Conservation (phyloP, 2,329 filamentous ascomycete species). For the Neodidymelliopsis sp. region DNA sequence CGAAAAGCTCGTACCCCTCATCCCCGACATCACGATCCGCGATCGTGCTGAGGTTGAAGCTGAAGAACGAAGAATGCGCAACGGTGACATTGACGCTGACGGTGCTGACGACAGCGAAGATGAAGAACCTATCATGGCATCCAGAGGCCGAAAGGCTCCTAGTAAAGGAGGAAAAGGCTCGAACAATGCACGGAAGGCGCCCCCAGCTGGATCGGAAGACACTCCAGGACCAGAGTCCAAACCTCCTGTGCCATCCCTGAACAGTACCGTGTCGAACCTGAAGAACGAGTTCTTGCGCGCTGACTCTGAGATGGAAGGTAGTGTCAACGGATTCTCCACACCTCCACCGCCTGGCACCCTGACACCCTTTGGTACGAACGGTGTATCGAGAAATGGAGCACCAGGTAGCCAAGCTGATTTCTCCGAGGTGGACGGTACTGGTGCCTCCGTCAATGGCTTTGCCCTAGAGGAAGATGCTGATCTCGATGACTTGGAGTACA, state of each 20-base stretch:
- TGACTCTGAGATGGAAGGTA: slow-evolving; percentile 85
- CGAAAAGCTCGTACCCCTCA: slow-evolving; percentile 92
- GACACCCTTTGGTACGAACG: slow-evolving; percentile 77
- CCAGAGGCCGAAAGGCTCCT: slow-evolving; percentile 86
- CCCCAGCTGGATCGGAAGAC: slow-evolving; percentile 75
- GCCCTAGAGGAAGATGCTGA: slow-evolving; percentile 77
- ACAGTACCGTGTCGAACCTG: slow-evolving; percentile 57
- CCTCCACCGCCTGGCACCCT: slow-evolving; percentile 80
- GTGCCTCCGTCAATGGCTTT: slow-evolving; percentile 72
- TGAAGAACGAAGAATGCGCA: slow-evolving; percentile 76
- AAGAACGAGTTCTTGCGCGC: slow-evolving; percentile 63
- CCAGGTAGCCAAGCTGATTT: slow-evolving; percentile 77
- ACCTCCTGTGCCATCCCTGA: slow-evolving; percentile 67
- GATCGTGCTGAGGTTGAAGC: slow-evolving; percentile 91
- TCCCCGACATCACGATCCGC: slow-evolving; percentile 89
- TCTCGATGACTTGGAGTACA: slow-evolving; percentile 89
- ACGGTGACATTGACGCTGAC: slow-evolving; percentile 80
- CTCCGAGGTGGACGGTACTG: slow-evolving; percentile 82
- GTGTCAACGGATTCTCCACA: slow-evolving; percentile 83
- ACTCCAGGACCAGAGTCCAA: slow-evolving; percentile 81
- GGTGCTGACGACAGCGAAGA: slow-evolving; percentile 92
- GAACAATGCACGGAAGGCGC: slow-evolving; percentile 72
- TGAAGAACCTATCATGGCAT: slow-evolving; percentile 94
- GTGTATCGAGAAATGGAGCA: slow-evolving; percentile 64
- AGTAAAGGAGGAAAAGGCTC: slow-evolving; percentile 75